phyloP scores from a whole-genome alignment of 108 stramenopile genomes.

The Chaetoceros tenuissimus region DNA sequence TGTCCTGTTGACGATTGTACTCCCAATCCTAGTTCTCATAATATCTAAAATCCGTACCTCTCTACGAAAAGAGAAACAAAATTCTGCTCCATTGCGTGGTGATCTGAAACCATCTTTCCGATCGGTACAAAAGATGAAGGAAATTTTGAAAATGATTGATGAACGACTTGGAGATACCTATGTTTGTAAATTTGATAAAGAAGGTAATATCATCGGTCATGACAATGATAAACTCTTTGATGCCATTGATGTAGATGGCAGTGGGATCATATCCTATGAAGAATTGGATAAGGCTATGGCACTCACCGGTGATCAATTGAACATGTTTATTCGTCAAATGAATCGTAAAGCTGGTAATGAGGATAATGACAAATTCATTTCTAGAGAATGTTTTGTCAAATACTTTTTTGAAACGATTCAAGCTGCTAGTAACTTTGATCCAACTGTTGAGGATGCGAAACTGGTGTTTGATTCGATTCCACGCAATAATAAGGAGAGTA shows the following conservation, averaged over 20 bases:
- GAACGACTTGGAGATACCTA: conserved; percentile 13
- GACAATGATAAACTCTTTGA: conserved; percentile 26
- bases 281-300: conserved; percentile 32
- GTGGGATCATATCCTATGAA: conserved; percentile 22
- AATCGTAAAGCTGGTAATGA: conserved; percentile 1
- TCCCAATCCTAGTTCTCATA: too few relatives aligned
- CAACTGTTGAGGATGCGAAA: conserved; percentile 24
- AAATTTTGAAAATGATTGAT: conserved; percentile 19
- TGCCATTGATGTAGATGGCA: conserved; percentile 17
- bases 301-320: conserved; percentile 14
- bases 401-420: conserved; percentile 28
- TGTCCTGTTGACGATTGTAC: too few relatives aligned
- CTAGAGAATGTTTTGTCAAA: conserved; percentile 23
- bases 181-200: neutral
- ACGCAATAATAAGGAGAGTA: too few relatives aligned
- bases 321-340: conserved; percentile 29
- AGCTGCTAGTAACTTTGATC: conserved; percentile 13
- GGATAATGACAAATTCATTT: conserved; percentile 2
- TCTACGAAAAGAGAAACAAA: conserved; percentile 9
- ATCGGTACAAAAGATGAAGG: too few relatives aligned
- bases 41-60: too few relatives aligned
- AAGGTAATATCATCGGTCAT: neutral
- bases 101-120: too few relatives aligned
- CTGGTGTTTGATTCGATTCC: conserved; percentile 18
- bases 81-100: conserved; percentile 20